A percentile compares a stretch with the other conserved stretches of the same genome.
phyloP scores from a whole-genome alignment of 176 grass and related monocot species.

The Metroxylon sagu region DNA sequence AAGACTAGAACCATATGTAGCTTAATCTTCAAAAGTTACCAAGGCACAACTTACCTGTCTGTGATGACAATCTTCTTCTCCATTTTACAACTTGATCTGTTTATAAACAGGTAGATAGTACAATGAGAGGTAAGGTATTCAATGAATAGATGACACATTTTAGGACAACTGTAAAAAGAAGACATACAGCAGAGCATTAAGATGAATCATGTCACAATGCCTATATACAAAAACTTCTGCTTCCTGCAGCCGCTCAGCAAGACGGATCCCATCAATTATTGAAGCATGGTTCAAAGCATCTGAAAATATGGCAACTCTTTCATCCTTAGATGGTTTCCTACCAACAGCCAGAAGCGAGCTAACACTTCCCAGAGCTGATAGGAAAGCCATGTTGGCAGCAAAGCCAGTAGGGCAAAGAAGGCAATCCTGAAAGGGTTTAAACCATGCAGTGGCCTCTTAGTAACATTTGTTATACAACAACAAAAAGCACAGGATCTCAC shows the following conservation, averaged over 20 bases:
- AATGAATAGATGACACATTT: no score
- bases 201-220: slow-evolving; percentile 75
- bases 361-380: slow-evolving; percentile 62
- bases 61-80: slow-evolving; percentile 85
- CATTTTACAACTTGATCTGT: slow-evolving; percentile 58
- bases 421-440: slow-evolving; percentile 47
- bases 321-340: slow-evolving; percentile 28
- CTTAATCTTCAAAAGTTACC: slow-evolving; percentile 3
- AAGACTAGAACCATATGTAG: slow-evolving; percentile 13
- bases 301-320: slow-evolving; percentile 73
- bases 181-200: slow-evolving; percentile 71
- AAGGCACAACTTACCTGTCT: slow-evolving; percentile 47
- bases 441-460: neutral
- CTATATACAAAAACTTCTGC: slow-evolving; percentile 64
- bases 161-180: no score
- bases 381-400: slow-evolving; percentile 77
- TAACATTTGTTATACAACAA: neutral
- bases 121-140: no score
- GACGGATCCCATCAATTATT: slow-evolving; percentile 77
- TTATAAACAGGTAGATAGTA: neutral
- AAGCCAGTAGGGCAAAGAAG: slow-evolving; percentile 87
- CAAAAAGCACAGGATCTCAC: neutral
- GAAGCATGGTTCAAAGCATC: slow-evolving; percentile 92
- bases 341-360: slow-evolving; percentile 42
- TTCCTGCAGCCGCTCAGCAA: slow-evolving; percentile 54